Conservation (phyloP, 257 asterid genomes). For the Haberlea rhodopensis region DNA sequence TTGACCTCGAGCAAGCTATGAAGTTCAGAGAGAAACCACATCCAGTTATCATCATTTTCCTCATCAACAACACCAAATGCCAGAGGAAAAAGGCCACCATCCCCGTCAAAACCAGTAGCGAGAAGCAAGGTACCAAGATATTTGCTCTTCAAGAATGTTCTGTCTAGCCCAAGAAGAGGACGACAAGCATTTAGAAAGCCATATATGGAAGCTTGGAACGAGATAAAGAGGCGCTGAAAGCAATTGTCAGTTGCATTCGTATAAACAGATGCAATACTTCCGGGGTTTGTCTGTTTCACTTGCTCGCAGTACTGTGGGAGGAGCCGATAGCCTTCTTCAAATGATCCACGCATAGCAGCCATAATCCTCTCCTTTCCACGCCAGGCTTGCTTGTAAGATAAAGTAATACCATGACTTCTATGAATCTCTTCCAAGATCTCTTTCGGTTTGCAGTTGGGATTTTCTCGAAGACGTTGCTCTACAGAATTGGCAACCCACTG, state of each 20-base stretch:
- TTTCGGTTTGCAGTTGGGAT: constrained; percentile 89
- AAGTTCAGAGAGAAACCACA: constrained; percentile 98
- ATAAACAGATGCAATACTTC: constrained; percentile 85
- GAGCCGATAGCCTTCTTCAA: constrained; percentile 91
- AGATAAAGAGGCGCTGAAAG: constrained; percentile 83
- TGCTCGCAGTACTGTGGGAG: constrained; percentile 93
- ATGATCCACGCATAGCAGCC: constrained; percentile 94
- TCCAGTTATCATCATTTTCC: constrained; percentile 91
- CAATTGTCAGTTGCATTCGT: constrained; percentile 63
- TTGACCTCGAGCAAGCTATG: constrained; percentile 79
- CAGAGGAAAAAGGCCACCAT: constrained; percentile 83
- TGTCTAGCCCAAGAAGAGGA: constrained; percentile 87
- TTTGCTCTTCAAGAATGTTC: constrained; percentile 81
- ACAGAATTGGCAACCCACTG: constrained; percentile 97
- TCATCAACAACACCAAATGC: constrained; percentile 96
- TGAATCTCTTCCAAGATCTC: constrained; percentile 95
- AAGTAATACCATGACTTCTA: constrained; percentile 72
- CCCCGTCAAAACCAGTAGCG: constrained; percentile 96
- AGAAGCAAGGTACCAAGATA: constrained; percentile 84
- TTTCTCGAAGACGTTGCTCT: constrained; percentile 78
- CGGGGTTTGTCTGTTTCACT: constrained; percentile 79
- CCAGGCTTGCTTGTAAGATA: constrained; percentile 98
- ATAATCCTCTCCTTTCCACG: constrained; percentile 93
- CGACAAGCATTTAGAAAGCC: constrained; percentile 92
- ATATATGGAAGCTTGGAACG: constrained; percentile 85